Percentiles rank a stretch among this genome's conserved stretches.
These are phyloP conservation scores for Trametes cinnabarina DNA, from an alignment of 768 basidiomycete genomes.

Conservation along the genomic window DNA sequence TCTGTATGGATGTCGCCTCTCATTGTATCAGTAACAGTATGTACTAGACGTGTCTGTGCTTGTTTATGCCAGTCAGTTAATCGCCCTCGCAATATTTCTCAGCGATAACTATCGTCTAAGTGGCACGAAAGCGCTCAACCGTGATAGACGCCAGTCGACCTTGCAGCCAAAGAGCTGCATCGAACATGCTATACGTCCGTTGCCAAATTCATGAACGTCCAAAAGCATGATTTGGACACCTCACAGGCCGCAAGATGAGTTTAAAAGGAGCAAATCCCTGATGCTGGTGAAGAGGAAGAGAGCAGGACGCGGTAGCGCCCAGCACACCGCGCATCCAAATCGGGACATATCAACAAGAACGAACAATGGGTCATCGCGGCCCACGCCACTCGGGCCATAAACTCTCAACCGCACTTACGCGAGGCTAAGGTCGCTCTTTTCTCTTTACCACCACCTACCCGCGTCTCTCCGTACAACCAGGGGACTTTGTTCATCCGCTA, in stretches of 20 bases:
- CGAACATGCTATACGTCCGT: background rate
- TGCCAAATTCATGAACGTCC: too few species aligned
- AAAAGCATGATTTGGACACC: too few species aligned
- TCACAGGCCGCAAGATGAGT: too few species aligned
- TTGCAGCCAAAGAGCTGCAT: too few species aligned
- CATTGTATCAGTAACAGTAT: constrained; percentile 12
- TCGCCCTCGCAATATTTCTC: too few species aligned
- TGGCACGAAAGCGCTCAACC: too few species aligned
- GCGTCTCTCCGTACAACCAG: background rate
- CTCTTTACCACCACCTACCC: background rate
- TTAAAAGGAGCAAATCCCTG: too few species aligned
- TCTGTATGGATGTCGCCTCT: background rate
- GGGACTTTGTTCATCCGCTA: background rate
- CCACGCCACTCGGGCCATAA: constrained; percentile 3
- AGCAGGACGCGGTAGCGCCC: too few species aligned
- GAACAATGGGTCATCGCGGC: background rate
- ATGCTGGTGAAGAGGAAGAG: too few species aligned
- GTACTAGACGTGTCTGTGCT: background rate
- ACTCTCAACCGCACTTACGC: background rate
- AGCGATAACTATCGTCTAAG: too few species aligned
- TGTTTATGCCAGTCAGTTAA: constrained; percentile 7
- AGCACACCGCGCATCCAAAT: background rate
- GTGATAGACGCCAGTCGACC: too few species aligned
- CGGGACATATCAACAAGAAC: background rate
- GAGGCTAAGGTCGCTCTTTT: background rate